These are phyloP conservation scores for Blastomyces emzantsi DNA, from an alignment of 2,329 filamentous ascomycete genomes.

Conservation along the genomic window DNA sequence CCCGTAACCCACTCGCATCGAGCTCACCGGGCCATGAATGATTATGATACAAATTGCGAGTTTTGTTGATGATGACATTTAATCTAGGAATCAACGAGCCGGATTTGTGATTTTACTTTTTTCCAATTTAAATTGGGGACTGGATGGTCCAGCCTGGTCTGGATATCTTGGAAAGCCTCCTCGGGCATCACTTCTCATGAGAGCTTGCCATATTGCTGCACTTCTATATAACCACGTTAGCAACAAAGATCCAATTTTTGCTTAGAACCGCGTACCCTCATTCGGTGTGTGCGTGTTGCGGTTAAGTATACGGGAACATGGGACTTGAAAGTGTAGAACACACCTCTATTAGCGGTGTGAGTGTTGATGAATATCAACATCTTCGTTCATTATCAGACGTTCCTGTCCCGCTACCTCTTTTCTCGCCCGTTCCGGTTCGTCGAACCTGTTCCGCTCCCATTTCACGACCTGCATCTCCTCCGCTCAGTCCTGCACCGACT, in stretches of 20 bases:
- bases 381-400: neutral
- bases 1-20: neutral
- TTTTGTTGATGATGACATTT: neutral
- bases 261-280: neutral
- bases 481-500: slow-evolving; percentile 14
- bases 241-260: neutral
- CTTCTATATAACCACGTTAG: neutral
- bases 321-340: neutral
- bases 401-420: slow-evolving; percentile 10
- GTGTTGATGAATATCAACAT: neutral
- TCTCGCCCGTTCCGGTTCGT: slow-evolving; percentile 6
- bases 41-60: neutral
- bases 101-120: neutral
- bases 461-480: slow-evolving; percentile 11
- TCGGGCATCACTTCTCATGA: neutral
- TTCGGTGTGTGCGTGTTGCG: too few species aligned
- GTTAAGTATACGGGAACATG: neutral
- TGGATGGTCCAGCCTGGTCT: neutral
- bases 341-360: neutral
- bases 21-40: neutral
- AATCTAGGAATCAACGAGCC: neutral
- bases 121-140: neutral
- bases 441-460: slow-evolving; percentile 5
- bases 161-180: neutral
- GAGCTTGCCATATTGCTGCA: neutral